Evolutionary conservation across 148 eudicot species (phyloP).

Genomic region (Rhododendron ovatum): DNA sequence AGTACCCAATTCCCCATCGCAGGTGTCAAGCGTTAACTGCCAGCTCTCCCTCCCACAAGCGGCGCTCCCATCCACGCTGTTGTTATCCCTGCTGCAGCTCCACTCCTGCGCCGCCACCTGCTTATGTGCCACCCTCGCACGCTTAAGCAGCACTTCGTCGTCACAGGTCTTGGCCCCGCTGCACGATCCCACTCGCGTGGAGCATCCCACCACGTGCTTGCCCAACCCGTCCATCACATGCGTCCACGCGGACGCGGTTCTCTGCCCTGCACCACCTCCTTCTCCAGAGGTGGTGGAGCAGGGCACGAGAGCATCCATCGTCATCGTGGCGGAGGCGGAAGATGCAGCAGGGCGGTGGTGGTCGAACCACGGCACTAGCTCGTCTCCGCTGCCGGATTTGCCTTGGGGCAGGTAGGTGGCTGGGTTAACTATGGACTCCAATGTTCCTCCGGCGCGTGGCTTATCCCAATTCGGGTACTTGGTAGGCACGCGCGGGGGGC

Average conservation of each 20-base stretch:
- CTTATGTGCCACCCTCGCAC: conserved; percentile 7
- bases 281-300: not conserved
- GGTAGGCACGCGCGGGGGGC: conserved; percentile 37
- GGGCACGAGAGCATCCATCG: conserved; percentile 60
- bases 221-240: conserved; percentile 11
- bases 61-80: conserved; percentile 35
- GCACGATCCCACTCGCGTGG: conserved; percentile 58
- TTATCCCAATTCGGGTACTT: conserved; percentile 45
- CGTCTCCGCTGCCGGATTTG: conserved; percentile 11
- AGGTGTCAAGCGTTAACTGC: conserved; percentile 34
- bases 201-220: conserved; percentile 24
- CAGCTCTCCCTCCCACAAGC: conserved; percentile 30
- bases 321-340: conserved; percentile 12
- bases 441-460: conserved; percentile 51
- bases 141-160: conserved; percentile 10
- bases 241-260: not conserved
- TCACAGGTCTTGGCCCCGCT: conserved; percentile 26
- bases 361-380: conserved; percentile 33
- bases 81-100: conserved; percentile 27
- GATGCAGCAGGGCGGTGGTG: conserved; percentile 5
- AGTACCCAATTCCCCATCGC: conserved; percentile 28
- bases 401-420: conserved; percentile 30
- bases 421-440: conserved; percentile 79
- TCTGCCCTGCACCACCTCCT: not conserved
- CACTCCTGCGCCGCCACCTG: conserved; percentile 10